Evolutionary conservation across 441 rosid genomes (phyloP).

Genomic region (Omphalea diandra): DNA sequence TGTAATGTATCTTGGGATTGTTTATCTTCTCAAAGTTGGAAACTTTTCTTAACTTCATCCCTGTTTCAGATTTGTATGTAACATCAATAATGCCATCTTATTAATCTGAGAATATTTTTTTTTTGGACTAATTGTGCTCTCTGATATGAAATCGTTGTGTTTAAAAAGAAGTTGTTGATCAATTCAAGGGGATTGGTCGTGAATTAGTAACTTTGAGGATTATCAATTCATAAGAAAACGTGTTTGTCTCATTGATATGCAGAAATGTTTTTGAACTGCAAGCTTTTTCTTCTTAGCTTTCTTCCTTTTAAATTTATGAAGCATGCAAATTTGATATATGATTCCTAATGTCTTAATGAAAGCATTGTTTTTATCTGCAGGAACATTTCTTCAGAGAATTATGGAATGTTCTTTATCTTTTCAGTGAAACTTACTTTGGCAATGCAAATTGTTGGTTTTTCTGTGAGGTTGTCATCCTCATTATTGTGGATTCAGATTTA

Average conservation of each 20-base stretch:
- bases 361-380: conserved; percentile 29
- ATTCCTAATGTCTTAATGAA: background rate
- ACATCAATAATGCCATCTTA: too few relatives aligned
- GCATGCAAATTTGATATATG: background rate
- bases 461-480: conserved; percentile 73
- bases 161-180: background rate
- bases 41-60: background rate
- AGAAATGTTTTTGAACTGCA: background rate
- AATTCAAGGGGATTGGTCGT: too few relatives aligned
- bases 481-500: conserved; percentile 93
- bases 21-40: background rate
- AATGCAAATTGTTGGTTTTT: conserved; percentile 79
- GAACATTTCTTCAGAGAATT: conserved; percentile 55
- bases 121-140: background rate
- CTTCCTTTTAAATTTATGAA: background rate
- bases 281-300: background rate
- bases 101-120: background rate
- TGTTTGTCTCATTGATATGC: background rate
- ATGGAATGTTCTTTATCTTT: conserved; percentile 55
- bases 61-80: background rate
- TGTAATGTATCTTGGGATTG: too few relatives aligned
- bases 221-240: background rate
- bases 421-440: conserved; percentile 79
- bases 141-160: background rate
- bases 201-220: background rate